Evolutionary conservation across 495 filamentous ascomycete species (phyloP).

Genomic region (Neurospora africana): DNA sequence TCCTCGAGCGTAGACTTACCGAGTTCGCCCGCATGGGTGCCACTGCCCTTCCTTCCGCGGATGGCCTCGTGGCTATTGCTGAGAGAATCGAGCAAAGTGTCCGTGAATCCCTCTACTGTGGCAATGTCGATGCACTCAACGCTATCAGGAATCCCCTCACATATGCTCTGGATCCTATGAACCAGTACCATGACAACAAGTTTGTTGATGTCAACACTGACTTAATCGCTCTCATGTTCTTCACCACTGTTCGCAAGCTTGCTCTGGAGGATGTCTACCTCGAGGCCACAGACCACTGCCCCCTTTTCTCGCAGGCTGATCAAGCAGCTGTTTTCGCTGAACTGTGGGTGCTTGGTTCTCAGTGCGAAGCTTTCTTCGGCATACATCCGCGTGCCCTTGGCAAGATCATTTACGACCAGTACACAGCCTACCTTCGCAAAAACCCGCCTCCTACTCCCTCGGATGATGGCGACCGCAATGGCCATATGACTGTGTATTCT

Average conservation of each 20-base stretch:
- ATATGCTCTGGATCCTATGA: conserved; percentile 7
- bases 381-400: conserved; percentile 14
- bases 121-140: conserved; percentile 6
- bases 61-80: conserved; percentile 4
- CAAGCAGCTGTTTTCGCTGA: conserved; percentile 22
- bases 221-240: conserved; percentile 12
- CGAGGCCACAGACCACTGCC: conserved; percentile 19
- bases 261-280: conserved; percentile 18
- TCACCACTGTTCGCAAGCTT: conserved; percentile 13
- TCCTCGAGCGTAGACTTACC: conserved; percentile 7
- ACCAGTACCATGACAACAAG: conserved; percentile 2
- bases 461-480: background rate
- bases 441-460: conserved; percentile 5
- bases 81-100: background rate
- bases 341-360: conserved; percentile 20
- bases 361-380: conserved; percentile 20
- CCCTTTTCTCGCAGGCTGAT: conserved; percentile 18
- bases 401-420: conserved; percentile 12
- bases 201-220: conserved; percentile 17
- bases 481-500: conserved; percentile 14
- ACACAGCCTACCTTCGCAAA: conserved; percentile 6
- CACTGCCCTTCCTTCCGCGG: background rate
- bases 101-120: conserved; percentile 6
- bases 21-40: conserved; percentile 5
- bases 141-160: conserved; percentile 4